These are phyloP conservation scores for Viola odorata DNA, from an alignment of 345 rosid genomes.

Conservation along the genomic window DNA sequence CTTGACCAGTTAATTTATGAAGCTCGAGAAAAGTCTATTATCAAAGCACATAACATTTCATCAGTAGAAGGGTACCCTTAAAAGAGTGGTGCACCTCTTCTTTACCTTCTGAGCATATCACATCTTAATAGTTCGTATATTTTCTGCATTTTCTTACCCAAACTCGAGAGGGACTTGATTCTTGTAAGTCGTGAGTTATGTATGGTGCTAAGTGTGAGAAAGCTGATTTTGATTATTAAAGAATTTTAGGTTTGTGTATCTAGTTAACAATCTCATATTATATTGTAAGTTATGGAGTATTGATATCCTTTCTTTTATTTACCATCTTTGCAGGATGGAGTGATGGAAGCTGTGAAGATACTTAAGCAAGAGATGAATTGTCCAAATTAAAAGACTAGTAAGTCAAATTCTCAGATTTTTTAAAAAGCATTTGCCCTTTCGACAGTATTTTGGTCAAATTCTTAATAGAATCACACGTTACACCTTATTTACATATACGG, in stretches of 20 bases:
- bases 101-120: no score
- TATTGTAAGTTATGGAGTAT: no score
- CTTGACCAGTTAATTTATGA: not conserved
- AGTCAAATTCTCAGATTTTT: not conserved
- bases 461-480: no score
- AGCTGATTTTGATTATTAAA: not conserved
- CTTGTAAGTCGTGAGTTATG: not conserved
- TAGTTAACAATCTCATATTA: no score
- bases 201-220: not conserved
- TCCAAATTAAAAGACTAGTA: not conserved
- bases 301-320: not conserved
- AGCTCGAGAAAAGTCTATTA: not conserved
- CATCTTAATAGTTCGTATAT: no score
- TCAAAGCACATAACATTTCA: not conserved
- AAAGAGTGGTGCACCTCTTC: no score
- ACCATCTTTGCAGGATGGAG: conserved; percentile 61
- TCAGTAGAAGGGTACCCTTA: no score
- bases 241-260: not conserved
- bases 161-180: no score
- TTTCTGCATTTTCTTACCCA: no score
- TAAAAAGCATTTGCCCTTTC: not conserved
- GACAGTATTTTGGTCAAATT: no score
- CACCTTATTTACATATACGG: no score
- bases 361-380: conserved; percentile 50
- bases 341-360: conserved; percentile 62